Evolutionary conservation across 2,329 filamentous ascomycete species (phyloP).

Genomic region (Shiraia bambusicola): DNA sequence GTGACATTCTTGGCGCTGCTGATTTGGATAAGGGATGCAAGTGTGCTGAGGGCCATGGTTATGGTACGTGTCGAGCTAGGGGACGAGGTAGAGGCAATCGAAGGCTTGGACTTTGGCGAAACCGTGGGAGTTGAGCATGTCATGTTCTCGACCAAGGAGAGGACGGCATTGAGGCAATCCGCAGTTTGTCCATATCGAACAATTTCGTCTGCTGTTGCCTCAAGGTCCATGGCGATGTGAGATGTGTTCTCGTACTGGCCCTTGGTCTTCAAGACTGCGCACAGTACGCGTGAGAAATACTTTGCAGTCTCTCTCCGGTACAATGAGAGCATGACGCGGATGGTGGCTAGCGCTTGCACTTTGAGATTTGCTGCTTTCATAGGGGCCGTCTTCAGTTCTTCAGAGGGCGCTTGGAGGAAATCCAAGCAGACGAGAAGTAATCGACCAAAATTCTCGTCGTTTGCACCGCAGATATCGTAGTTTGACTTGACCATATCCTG

Average conservation of each 20-base stretch:
- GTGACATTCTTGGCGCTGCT: conserved; percentile 34
- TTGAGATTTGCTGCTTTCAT: conserved; percentile 73
- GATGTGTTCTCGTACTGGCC: conserved; percentile 67
- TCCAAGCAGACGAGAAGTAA: conserved; percentile 69
- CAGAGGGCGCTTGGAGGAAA: conserved; percentile 64
- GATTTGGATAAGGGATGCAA: conserved; percentile 41
- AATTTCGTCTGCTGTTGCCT: conserved; percentile 72
- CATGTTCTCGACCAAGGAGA: conserved; percentile 39
- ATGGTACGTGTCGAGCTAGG: conserved; percentile 33
- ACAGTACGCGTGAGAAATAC: conserved; percentile 67
- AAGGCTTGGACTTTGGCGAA: conserved; percentile 38
- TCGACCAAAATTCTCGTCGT: conserved; percentile 69
- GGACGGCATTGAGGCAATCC: conserved; percentile 49
- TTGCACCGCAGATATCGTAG: conserved; percentile 61
- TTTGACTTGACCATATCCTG: conserved; percentile 72
- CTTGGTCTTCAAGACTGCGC: conserved; percentile 66
- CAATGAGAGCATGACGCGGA: conserved; percentile 70
- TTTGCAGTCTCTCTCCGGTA: conserved; percentile 66
- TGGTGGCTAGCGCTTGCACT: conserved; percentile 71
- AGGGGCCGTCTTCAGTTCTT: conserved; percentile 51
- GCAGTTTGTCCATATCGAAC: conserved; percentile 64
- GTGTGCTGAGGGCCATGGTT: conserved; percentile 45
- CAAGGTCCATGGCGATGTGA: conserved; percentile 73
- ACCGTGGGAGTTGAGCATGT: conserved; percentile 27
- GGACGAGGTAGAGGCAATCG: conserved; percentile 25